A percentile compares a stretch with the other conserved stretches of the same genome.
Evolutionary conservation across 2,329 filamentous ascomycete species (phyloP).

Genomic region (Exophiala spinifera): DNA sequence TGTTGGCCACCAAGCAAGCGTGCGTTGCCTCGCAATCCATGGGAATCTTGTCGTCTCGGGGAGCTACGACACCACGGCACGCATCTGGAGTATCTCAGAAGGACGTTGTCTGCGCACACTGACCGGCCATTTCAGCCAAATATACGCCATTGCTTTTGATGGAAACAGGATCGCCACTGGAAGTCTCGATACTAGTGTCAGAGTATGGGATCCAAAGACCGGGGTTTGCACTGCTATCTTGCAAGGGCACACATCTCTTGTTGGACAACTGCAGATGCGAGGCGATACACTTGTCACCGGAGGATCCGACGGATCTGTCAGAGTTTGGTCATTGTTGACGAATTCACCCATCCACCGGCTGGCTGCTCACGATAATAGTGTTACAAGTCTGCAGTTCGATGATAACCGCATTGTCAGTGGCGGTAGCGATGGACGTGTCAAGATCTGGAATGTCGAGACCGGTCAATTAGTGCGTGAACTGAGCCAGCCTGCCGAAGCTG

Average conservation of each 20-base stretch:
- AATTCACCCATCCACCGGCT: conserved; percentile 91
- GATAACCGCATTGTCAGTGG: conserved; percentile 93
- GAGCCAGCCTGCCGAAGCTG: conserved; percentile 85
- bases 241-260: conserved; percentile 93
- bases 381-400: conserved; percentile 96
- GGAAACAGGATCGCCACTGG: conserved; percentile 90
- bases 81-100: conserved; percentile 97
- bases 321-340: conserved; percentile 90
- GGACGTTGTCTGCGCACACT: conserved; percentile 87
- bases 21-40: conserved; percentile 91
- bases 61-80: conserved; percentile 94
- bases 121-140: conserved; percentile 94
- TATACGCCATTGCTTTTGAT: conserved; percentile 97
- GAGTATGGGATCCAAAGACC: conserved; percentile 90
- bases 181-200: conserved; percentile 91
- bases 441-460: conserved; percentile 95
- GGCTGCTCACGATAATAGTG: conserved; percentile 96
- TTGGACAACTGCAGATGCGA: conserved; percentile 94
- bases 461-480: conserved; percentile 88
- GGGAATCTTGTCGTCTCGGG: conserved; percentile 97
- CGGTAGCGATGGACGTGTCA: conserved; percentile 94
- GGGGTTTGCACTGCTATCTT: conserved; percentile 87
- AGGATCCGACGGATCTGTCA: conserved; percentile 90
- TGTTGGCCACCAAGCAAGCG: conserved; percentile 91
- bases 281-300: conserved; percentile 93